Conservation (phyloP, 2,329 filamentous ascomycete species). For the Arthrobotrys sphaeroides region DNA sequence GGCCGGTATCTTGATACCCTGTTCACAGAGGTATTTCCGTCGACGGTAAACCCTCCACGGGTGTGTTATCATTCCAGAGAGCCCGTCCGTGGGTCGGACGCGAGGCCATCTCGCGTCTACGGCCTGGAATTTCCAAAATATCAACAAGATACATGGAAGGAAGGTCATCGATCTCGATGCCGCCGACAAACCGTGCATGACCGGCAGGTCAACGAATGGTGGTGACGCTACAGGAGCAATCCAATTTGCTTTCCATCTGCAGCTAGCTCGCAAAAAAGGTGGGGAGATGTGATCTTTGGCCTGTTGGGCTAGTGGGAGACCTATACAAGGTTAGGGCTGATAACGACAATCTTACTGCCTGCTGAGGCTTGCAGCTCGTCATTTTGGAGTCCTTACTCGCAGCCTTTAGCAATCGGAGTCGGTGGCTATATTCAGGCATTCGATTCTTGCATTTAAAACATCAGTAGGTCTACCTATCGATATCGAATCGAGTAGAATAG, state of each 20-base stretch:
- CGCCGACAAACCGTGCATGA: conserved; percentile 49
- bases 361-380: conserved; percentile 40
- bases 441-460: conserved; percentile 2
- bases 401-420: conserved; percentile 20
- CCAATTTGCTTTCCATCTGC: conserved; percentile 50
- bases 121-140: conserved; percentile 14
- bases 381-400: conserved; percentile 15
- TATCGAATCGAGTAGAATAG: conserved; percentile 20
- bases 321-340: conserved; percentile 47
- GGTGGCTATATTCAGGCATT: conserved; percentile 11
- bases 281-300: conserved; percentile 15
- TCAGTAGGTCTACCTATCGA: conserved; percentile 8
- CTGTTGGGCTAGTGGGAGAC: conserved; percentile 20
- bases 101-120: conserved; percentile 22
- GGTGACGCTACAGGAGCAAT: conserved; percentile 22
- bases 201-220: conserved; percentile 30
- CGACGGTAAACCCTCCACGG: not conserved
- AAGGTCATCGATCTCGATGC: conserved; percentile 9
- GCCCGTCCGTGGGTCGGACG: not conserved
- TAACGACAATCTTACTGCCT: conserved; percentile 51
- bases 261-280: conserved; percentile 37
- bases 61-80: conserved; percentile 1
- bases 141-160: conserved; percentile 23
- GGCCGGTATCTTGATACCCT: conserved; percentile 1
- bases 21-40: conserved; percentile 10